Evolutionary conservation across 768 basidiomycete species (phyloP).

Genomic region (Russula foetens): DNA sequence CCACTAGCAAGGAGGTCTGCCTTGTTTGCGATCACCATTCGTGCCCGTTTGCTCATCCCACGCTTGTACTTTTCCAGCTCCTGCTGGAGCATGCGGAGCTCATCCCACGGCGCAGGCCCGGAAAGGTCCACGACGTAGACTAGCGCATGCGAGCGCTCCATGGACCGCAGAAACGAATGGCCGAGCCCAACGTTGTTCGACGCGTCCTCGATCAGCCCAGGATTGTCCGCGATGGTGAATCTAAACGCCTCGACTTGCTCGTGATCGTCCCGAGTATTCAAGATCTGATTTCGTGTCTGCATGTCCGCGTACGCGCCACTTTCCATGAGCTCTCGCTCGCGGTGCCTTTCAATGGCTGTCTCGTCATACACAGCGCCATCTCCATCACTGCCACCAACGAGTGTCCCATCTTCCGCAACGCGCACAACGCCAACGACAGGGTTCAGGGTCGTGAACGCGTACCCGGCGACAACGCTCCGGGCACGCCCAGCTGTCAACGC

Average conservation of each 20-base stretch:
- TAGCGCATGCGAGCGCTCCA: conserved; percentile 86
- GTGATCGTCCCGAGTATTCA: conserved; percentile 11
- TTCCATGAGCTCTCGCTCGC: conserved; percentile 37
- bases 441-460: conserved; percentile 93
- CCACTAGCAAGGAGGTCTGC: conserved; percentile 68
- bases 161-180: conserved; percentile 86
- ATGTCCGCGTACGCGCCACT: conserved; percentile 45
- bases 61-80: conserved; percentile 79
- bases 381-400: conserved; percentile 42
- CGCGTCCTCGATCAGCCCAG: conserved; percentile 79
- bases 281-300: conserved; percentile 41
- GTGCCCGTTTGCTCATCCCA: conserved; percentile 68
- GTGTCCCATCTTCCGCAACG: conserved; percentile 69
- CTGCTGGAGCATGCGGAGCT: conserved; percentile 60
- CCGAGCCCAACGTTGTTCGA: conserved; percentile 90
- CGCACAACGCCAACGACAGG: conserved; percentile 89
- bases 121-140: conserved; percentile 91
- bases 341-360: conserved; percentile 47
- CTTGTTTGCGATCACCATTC: conserved; percentile 90
- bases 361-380: conserved; percentile 54
- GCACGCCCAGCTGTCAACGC: conserved; percentile 82
- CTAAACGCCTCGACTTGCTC: conserved; percentile 57
- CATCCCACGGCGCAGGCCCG: conserved; percentile 64
- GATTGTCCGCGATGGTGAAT: conserved; percentile 96
- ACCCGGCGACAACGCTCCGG: conserved; percentile 54